phyloP scores from a whole-genome alignment of 2,329 filamentous ascomycete species.

The Pezicula neosporulosa region DNA sequence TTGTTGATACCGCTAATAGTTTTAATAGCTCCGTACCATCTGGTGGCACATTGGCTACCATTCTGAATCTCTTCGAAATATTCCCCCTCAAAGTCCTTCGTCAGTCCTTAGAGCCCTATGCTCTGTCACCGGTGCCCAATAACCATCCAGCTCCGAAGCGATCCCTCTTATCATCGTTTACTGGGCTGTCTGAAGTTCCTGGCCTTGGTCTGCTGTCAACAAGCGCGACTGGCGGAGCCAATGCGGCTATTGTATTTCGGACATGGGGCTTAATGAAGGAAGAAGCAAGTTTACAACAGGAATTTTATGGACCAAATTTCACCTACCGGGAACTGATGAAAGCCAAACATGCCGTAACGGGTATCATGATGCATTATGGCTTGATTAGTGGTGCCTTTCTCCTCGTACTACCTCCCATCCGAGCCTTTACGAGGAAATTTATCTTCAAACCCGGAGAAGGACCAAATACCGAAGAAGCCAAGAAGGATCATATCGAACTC shows the following conservation, averaged over 20 bases:
- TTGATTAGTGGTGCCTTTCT: constrained; percentile 41
- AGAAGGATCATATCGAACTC: constrained; percentile 59
- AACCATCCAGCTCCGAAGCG: constrained; percentile 24
- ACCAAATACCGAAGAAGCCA: constrained; percentile 46
- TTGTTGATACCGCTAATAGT: no score
- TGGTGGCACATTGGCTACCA: constrained; percentile 66
- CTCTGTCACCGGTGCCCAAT: constrained; percentile 53
- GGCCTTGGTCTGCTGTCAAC: constrained; percentile 55
- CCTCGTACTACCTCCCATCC: constrained; percentile 28
- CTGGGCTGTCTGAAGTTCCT: constrained; percentile 46
- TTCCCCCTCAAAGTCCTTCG: constrained; percentile 46
- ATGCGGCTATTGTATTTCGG: constrained; percentile 54
- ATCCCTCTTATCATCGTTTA: constrained; percentile 41
- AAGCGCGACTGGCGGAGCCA: constrained; percentile 45
- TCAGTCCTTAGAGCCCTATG: constrained; percentile 46
- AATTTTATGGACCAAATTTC: constrained; percentile 63
- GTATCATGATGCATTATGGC: constrained; percentile 46
- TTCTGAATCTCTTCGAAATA: constrained; percentile 54
- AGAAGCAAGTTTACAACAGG: no score
- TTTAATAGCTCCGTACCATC: constrained; percentile 41
- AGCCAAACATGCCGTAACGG: constrained; percentile 45
- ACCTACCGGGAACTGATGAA: constrained; percentile 52
- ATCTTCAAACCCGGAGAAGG: constrained; percentile 55
- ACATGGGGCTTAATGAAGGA: constrained; percentile 55
- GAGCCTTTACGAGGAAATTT: constrained; percentile 40